A percentile compares a stretch with the other conserved stretches of the same genome.
Evolutionary conservation across 257 asterid genomes (phyloP).

Genomic region (Euphrasia confusa): DNA sequence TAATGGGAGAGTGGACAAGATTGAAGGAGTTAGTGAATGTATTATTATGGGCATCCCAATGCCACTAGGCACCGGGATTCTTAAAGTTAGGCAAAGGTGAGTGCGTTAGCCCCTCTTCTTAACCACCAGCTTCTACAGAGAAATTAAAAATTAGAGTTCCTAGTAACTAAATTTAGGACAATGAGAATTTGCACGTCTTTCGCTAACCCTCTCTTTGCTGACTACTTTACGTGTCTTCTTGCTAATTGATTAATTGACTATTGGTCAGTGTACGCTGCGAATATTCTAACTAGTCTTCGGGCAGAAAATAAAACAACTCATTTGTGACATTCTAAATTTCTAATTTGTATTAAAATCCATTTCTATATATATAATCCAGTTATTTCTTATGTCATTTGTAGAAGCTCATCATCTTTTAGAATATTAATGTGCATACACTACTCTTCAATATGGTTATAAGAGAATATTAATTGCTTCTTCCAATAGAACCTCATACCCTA

Average conservation of each 20-base stretch:
- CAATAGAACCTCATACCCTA: background rate
- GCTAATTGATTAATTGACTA: background rate
- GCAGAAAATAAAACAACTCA: background rate
- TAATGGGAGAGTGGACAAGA: conserved; percentile 70
- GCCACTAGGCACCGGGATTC: conserved; percentile 83
- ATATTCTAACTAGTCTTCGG: background rate
- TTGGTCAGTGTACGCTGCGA: no score
- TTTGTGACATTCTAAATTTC: background rate
- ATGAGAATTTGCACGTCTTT: background rate
- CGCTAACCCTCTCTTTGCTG: background rate
- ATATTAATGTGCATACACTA: background rate
- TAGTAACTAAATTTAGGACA: background rate
- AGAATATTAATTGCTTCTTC: background rate
- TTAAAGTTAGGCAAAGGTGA: conserved; percentile 62
- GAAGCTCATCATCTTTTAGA: background rate
- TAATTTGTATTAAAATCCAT: no score
- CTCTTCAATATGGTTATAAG: background rate
- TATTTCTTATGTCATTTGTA: background rate
- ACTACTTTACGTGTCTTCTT: background rate
- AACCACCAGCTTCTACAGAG: background rate
- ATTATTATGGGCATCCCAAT: conserved; percentile 93
- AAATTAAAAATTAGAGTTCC: background rate
- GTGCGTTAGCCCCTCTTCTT: background rate
- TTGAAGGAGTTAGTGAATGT: conserved; percentile 91
- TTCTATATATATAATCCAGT: no score